Evolutionary conservation across 257 asterid genomes (phyloP).

Genomic region (Plantago ovata): DNA sequence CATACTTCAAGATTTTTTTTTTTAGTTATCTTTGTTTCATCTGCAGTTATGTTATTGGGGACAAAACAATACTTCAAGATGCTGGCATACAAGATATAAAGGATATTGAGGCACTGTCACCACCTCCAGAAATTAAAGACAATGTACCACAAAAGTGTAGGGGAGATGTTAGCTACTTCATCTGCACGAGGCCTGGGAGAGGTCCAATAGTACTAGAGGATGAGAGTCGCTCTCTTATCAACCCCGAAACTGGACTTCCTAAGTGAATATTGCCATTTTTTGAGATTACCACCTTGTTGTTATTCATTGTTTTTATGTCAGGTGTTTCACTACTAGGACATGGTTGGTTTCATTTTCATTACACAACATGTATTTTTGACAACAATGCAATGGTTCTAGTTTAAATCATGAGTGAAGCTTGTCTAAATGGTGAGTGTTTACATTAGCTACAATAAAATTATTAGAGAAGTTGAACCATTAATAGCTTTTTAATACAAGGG

Average conservation of each 20-base stretch:
- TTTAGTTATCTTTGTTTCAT: conserved; percentile 1
- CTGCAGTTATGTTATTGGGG: conserved; percentile 86
- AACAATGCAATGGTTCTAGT: too few relatives aligned
- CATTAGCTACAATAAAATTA: too few relatives aligned
- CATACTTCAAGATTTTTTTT: too few relatives aligned
- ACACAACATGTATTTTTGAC: too few relatives aligned
- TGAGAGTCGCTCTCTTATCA: conserved; percentile 64
- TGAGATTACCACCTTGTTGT: conserved; percentile 7
- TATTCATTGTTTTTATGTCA: not conserved
- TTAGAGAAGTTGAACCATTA: too few relatives aligned
- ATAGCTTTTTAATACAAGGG: too few relatives aligned
- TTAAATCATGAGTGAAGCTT: too few relatives aligned
- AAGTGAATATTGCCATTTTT: conserved; percentile 35
- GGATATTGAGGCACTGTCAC: conserved; percentile 62
- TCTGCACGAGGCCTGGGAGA: conserved; percentile 55
- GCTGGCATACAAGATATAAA: conserved; percentile 68
- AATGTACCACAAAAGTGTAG: conserved; percentile 42
- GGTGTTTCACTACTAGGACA: too few relatives aligned
- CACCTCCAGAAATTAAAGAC: conserved; percentile 81
- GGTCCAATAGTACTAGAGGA: conserved; percentile 81
- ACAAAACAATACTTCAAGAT: conserved; percentile 74
- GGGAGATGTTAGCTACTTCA: conserved; percentile 92
- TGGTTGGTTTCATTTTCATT: too few relatives aligned
- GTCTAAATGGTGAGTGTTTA: too few relatives aligned
- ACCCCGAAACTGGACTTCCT: conserved; percentile 74